Evolutionary conservation across 495 filamentous ascomycete genomes (phyloP).

Genomic region (Saxophila tyrrhenica): DNA sequence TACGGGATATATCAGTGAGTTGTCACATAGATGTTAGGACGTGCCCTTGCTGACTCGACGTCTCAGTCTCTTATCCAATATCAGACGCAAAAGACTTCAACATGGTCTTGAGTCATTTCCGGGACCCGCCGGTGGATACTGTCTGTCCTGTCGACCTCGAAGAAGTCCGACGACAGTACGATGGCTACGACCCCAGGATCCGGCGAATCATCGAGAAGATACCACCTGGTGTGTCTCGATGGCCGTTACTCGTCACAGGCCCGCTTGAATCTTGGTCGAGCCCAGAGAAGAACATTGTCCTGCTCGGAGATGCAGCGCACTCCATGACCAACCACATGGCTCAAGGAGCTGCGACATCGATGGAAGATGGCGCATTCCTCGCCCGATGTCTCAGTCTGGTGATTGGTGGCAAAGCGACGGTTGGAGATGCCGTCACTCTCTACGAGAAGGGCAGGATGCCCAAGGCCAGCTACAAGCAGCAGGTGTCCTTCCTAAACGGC

Average conservation of each 20-base stretch:
- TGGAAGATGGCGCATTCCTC: constrained; percentile 25
- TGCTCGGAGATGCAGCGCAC: constrained; percentile 24
- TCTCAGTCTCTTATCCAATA: constrained; percentile 42
- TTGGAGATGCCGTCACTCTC: constrained; percentile 11
- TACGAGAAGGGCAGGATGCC: constrained; percentile 22
- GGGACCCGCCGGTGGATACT: constrained; percentile 19
- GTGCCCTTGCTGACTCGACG: constrained; percentile 24
- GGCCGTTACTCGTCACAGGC: constrained; percentile 22
- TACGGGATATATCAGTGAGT: constrained; percentile 7
- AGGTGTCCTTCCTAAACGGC: constrained; percentile 23
- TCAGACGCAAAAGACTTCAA: constrained; percentile 38
- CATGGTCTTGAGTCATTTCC: constrained; percentile 40
- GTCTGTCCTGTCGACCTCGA: constrained; percentile 28
- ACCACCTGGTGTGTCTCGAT: constrained; percentile 11
- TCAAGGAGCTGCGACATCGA: constrained; percentile 22
- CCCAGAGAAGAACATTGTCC: constrained; percentile 17
- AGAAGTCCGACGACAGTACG: constrained; percentile 25
- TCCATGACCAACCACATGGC: constrained; percentile 25
- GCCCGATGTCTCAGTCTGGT: constrained; percentile 9
- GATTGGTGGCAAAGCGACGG: constrained; percentile 1
- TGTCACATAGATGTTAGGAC: not conserved
- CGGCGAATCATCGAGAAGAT: constrained; percentile 27
- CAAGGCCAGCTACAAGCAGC: constrained; percentile 21
- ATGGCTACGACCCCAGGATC: constrained; percentile 28
- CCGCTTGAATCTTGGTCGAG: constrained; percentile 18